Conservation (phyloP, 176 grass and related monocot genomes). For the Triticum monococcum region DNA sequence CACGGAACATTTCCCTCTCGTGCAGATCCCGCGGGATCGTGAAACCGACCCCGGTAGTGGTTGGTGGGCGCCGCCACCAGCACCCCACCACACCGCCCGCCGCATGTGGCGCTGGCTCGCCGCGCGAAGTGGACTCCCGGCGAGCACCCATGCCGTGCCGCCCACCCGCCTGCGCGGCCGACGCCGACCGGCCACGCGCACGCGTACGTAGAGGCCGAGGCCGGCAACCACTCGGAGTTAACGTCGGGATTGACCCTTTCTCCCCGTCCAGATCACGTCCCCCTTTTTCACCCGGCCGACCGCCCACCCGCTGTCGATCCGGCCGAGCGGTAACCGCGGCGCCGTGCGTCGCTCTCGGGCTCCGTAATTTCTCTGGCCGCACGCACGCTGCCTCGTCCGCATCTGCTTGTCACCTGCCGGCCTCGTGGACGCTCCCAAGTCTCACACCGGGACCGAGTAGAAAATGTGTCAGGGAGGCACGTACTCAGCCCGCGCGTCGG, state of each 20-base stretch:
- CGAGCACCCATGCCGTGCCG: neutral
- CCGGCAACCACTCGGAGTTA: neutral
- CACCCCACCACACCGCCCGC: neutral
- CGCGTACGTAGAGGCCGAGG: neutral
- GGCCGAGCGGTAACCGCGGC: neutral
- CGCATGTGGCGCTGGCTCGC: neutral
- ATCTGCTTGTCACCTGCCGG: neutral
- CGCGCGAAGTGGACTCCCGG: neutral
- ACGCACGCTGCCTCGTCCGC: neutral
- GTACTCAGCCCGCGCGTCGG: neutral
- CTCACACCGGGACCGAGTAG: neutral
- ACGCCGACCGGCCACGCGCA: neutral
- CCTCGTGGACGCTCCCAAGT: neutral
- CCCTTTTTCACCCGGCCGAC: neutral
- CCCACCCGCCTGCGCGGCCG: neutral
- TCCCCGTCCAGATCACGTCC: neutral
- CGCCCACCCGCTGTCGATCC: constrained; percentile 17
- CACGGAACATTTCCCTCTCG: constrained; percentile 1
- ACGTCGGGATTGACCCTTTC: neutral
- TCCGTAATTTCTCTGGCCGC: neutral
- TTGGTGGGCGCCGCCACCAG: neutral
- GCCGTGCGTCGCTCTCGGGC: neutral
- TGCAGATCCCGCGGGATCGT: constrained; percentile 13
- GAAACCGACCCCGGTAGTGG: neutral
- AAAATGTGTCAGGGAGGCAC: neutral